A percentile compares a stretch with the other conserved stretches of the same genome.
phyloP scores from a whole-genome alignment of 129 eudicot genomes.

The Saussurea involucrata region DNA sequence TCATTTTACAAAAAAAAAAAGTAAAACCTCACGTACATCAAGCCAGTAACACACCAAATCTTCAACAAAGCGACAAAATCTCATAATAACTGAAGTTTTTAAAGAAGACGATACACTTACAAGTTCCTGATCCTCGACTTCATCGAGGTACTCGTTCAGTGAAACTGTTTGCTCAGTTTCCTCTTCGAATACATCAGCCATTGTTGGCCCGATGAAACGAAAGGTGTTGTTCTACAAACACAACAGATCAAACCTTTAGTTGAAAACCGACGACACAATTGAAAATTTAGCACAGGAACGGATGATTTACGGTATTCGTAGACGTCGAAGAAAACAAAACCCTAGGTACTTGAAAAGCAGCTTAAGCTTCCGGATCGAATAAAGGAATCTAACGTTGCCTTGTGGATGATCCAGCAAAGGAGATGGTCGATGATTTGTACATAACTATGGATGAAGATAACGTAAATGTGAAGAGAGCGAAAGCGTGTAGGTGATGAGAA shows the following conservation, averaged over 20 bases:
- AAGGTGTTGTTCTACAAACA: neutral
- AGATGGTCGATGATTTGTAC: constrained; percentile 1
- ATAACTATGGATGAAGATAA: neutral
- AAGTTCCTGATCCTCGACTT: constrained; percentile 77
- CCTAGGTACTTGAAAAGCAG: constrained; percentile 18
- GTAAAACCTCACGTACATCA: neutral
- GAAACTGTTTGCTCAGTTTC: constrained; percentile 69
- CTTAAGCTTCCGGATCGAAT: neutral
- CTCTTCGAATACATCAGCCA: constrained; percentile 80
- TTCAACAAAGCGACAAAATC: neutral
- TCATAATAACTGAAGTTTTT: neutral
- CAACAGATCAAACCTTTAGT: constrained; percentile 4
- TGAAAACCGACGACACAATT: neutral
- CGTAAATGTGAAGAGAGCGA: constrained; percentile 16
- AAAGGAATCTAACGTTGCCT: constrained; percentile 11
- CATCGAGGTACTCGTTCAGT: constrained; percentile 64
- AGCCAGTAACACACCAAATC: neutral
- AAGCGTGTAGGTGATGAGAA: neutral
- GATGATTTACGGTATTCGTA: constrained; percentile 7
- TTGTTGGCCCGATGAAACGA: constrained; percentile 17
- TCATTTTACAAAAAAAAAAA: neutral
- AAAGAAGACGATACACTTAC: constrained; percentile 28
- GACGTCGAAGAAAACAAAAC: constrained; percentile 12
- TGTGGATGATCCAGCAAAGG: neutral
- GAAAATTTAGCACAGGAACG: neutral